Evolutionary conservation across 345 rosid genomes (phyloP), one percentile per base, ranked within the genome.

Genomic region (Aquilaria malaccensis): DNA sequence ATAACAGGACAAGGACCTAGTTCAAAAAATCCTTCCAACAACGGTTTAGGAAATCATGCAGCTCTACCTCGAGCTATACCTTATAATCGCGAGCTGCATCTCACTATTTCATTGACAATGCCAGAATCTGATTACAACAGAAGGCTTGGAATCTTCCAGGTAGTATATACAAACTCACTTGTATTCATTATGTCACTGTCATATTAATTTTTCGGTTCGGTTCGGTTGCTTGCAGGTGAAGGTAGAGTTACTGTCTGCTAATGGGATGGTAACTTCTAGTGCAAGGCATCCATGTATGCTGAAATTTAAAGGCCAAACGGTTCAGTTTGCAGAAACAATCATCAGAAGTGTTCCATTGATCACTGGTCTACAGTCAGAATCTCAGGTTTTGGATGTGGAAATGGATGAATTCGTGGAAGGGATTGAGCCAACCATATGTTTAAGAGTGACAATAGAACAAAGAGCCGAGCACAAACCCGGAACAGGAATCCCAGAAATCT

Each of bases 61-160:
- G 63, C 32, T 31, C n/a, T 31, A 10, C 30, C 41, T 52, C 69
- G 47, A 10, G 61, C 50, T 7, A 65, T 76, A 55, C 80, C 80
- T 37, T 52, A 61, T 14, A 56, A 68, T 63, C 76, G 68, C 56
- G 71, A 66, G 11, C 43, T 70, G 68, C 67, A 65, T 54, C 56
- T 79, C 54, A 56, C 55, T 52, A 72, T 76, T 53, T 65, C 68
- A 10, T 60, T 79, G 56, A 50, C 47, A 7, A 22, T 75, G 55
- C 82, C 76, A 0, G 78, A 73, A 66, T 76, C 77, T 7, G 80
- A 75, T 2, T 73, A 73, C 54, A 79, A 73, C 50, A 54, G 58
- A 37, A 72, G 72, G 41, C 75, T 74, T 10, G 71, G 79, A 49
- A 22, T 75, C 22, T 78, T 78, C 66, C 77, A 72, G 79, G 77